Base-by-base conservation (phyloP, 805 yeast genomes). In the Schwanniomyces occidentalis region DNA sequence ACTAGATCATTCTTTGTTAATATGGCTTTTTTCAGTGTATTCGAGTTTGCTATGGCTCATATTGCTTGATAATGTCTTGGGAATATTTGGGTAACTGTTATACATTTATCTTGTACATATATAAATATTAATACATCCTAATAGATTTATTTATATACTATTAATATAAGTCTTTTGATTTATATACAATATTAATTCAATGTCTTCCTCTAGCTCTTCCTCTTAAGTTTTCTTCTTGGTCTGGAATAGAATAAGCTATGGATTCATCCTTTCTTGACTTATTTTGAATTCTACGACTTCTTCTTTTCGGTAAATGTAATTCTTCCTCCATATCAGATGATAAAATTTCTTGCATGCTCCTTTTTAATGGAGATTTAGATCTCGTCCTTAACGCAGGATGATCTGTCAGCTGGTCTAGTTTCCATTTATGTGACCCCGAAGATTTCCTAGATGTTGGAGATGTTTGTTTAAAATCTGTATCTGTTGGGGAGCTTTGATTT, bases 1-100 rank as follows among this genome's bases (percentile, higher is more conserved):
- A 64, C 80, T 7, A 70, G 95, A 41, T 80, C 93, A 0, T 76
- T 87, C 33, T 49, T 83, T 35, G 83, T 81, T 9, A 87, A 87
- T 41, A 75, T 83, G 74, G 80, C 81, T 6, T 85, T 87, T 54
- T 87, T 87, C 58, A 73, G 87, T 22, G 61, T 75, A 10, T 87
- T 75, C 59, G 95, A 86, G 56, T 73, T 70, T 43, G 57, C 82
- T 34, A 80, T 85, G 87, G 65, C 66, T 30, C 69, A 76, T 43
- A 54, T 80, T 14, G 25, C 36, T 4, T 27, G 15, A 27, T 18
- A 17, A n/a, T n/a, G n/a, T n/a, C n/a, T 18, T 19, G 19, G 12
- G n/a, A 27, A 10, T 8, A 16, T 10, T 10, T 13, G 20, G 9
- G 10, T 13, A 21, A 20, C 22, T 20, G 9, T 8, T 20, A 20